Percentiles rank a stretch among this genome's conserved stretches.
phyloP scores from a whole-genome alignment of 106 monocot species.

The Narthecium ossifragum region DNA sequence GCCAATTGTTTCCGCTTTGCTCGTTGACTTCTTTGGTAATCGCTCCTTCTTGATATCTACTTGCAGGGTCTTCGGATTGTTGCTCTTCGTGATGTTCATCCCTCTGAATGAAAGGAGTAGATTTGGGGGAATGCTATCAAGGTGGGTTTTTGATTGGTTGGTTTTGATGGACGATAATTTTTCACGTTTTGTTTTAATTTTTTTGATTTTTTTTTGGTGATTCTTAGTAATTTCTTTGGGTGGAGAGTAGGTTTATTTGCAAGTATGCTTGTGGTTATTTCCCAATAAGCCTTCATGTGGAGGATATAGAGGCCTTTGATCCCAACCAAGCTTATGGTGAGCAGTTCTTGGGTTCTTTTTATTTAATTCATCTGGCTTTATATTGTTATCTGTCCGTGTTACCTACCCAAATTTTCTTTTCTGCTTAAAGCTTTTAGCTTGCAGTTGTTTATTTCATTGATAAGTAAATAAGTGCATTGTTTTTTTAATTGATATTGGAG shows the following conservation, averaged over 20 bases:
- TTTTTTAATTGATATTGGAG: background rate
- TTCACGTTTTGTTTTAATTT: background rate
- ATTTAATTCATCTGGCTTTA: background rate
- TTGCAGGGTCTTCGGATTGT: background rate
- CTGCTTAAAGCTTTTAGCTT: background rate
- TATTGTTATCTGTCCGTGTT: too few species aligned
- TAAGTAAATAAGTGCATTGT: too few species aligned
- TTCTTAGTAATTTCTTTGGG: background rate
- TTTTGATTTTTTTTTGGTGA: background rate
- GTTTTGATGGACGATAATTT: background rate
- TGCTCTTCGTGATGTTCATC: constrained; percentile 8
- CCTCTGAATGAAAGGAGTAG: constrained; percentile 20
- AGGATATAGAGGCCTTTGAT: constrained; percentile 70
- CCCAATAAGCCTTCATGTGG: constrained; percentile 75
- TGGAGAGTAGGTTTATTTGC: constrained; percentile 53
- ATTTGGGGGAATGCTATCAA: constrained; percentile 44
- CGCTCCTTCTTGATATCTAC: background rate
- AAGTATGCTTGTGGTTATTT: constrained; percentile 74
- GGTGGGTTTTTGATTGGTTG: constrained; percentile 15
- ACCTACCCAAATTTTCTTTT: too few species aligned
- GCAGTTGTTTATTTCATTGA: too few species aligned
- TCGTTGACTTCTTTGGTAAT: background rate
- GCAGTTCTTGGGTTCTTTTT: background rate
- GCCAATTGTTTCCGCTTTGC: background rate
- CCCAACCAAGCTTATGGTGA: constrained; percentile 69